Evolutionary conservation across 1,284 basidiomycete genomes (phyloP).

Genomic region (Puccinia hordei): DNA sequence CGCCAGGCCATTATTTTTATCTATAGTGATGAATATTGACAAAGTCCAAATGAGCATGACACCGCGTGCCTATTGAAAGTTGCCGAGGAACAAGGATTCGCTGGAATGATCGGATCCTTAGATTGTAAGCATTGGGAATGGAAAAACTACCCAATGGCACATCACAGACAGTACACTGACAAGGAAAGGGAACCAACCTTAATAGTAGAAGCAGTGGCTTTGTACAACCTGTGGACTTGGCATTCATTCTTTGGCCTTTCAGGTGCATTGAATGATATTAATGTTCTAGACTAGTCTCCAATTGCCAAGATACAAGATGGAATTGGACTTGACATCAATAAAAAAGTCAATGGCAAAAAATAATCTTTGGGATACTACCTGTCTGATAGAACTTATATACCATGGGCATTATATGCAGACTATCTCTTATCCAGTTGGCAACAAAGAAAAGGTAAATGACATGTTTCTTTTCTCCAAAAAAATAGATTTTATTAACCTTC

Average conservation of each 20-base stretch:
- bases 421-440: too few relatives aligned
- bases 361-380: too few relatives aligned
- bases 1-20: neutral
- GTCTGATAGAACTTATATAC: too few relatives aligned
- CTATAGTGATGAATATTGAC: neutral
- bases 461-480: too few relatives aligned
- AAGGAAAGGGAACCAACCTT: constrained; percentile 2
- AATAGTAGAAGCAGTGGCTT: constrained; percentile 13
- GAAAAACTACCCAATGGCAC: neutral
- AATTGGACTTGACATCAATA: neutral
- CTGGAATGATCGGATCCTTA: neutral
- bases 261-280: constrained; percentile 18
- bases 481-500: too few relatives aligned
- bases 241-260: constrained; percentile 19
- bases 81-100: neutral
- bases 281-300: neutral
- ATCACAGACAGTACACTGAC: neutral
- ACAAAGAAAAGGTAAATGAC: too few relatives aligned
- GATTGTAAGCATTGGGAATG: constrained; percentile 18
- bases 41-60: neutral
- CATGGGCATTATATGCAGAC: too few relatives aligned
- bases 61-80: neutral
- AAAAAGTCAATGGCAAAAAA: neutral
- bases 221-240: constrained; percentile 13
- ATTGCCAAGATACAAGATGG: neutral